These are phyloP conservation scores for Anaeromyces robustus DNA, from an alignment of 192 early-diverging fungal species.

Conservation along the genomic window DNA sequence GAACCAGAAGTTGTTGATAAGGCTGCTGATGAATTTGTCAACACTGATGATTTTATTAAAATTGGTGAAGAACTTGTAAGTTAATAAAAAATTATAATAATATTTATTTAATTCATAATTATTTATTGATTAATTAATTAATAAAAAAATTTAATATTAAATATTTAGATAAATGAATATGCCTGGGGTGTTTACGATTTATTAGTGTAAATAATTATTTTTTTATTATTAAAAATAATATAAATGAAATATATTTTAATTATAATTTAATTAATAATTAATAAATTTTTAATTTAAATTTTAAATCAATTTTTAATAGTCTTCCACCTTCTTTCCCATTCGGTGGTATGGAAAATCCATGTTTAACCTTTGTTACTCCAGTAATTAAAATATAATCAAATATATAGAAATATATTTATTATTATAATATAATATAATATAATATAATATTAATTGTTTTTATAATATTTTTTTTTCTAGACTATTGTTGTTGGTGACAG, in stretches of 20 bases:
- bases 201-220: constrained; percentile 42
- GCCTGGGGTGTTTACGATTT: constrained; percentile 94
- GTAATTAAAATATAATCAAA: not conserved
- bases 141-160: constrained; percentile 27
- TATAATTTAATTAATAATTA: no score
- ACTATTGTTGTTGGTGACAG: constrained; percentile 88
- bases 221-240: no score
- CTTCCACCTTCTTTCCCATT: constrained; percentile 49
- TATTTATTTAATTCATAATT: no score
- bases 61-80: constrained; percentile 29
- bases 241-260: not conserved
- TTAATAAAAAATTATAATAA: constrained; percentile 16
- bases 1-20: constrained; percentile 56
- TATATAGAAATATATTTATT: no score
- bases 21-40: constrained; percentile 87
- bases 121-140: constrained; percentile 47
- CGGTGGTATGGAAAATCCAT: constrained; percentile 95
- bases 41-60: constrained; percentile 33
- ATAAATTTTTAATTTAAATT: no score
- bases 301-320: no score
- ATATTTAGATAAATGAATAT: constrained; percentile 65
- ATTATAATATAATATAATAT: no score
- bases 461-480: not conserved
- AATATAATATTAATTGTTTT: no score
- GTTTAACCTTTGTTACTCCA: constrained; percentile 94